Base-by-base conservation (phyloP, 2,329 filamentous ascomycete species). In the Graphilbum fragrans region DNA sequence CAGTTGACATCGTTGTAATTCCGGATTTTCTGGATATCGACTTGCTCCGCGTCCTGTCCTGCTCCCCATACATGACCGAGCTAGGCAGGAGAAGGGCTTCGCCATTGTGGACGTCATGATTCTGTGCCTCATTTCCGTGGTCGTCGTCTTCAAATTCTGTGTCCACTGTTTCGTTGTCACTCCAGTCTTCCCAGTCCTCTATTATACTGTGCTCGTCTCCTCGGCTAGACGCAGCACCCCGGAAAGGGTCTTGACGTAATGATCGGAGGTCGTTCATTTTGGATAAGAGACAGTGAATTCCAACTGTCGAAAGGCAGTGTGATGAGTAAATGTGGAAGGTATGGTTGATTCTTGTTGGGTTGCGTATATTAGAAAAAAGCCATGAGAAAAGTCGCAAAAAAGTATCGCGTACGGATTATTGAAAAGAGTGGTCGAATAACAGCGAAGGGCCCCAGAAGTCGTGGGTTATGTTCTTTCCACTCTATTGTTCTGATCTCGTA, bases 131-230 rank as follows among this genome's bases (percentile, higher is more conserved):
- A 31, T 22, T 5, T 11, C 10, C 20, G 5, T 21, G 17, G 37
- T 19, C 5, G 34, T 67, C 61, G 21, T 35, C 66, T 41, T 69
- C 65, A 66, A 66, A 70, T 12, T 70, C 67, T 45, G 70, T 67
- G 41, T 7, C 11, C 29, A 14, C 29, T 14, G 29, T 31, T 5
- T 31, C 29, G 29, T 31, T 10, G 12, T 31, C 29, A 16, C 69
- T 65, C 69, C 69, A 73, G 22, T 71, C 66, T 45, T 72, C 69
- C 69, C 69, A 72, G 9, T 71, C 66, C 14, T 70, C 64, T 49
- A 22, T 8, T 14, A 18, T 8, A 34, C n/a, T 34, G 17, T 34
- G 32, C 6, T 6, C 12, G 9, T 35, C 34, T 23, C 17, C 17
- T 1, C 18, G 3, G 18, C 25, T 23, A 12, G 44, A 43, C 41